Evolutionary conservation across 2,329 filamentous ascomycete genomes (phyloP), one percentile per base, ranked within the genome.

Genomic region (Alternaria sp.): DNA sequence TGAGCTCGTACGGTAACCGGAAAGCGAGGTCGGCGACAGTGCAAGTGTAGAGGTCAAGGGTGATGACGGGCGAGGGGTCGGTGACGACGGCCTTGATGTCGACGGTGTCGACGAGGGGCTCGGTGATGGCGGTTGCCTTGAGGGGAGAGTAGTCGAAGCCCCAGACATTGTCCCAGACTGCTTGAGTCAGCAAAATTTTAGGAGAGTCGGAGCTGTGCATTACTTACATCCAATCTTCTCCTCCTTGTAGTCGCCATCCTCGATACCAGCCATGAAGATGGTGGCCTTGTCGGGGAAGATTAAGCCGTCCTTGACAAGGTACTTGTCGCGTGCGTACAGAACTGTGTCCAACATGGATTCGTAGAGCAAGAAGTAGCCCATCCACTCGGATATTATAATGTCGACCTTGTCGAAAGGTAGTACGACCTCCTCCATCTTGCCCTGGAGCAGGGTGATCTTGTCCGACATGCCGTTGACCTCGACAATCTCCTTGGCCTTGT

Each of bases 301-400:
- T 73, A 97, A 85, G 66, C 94, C 94, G 70, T 91, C 91, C 78
- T 91, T 90, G 65, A 84, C 85, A 62, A 99, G 89, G 81, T 97
- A 99, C 79, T 86, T 91, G 86, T 99, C 95, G 72, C 95, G 90
- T 26, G 95, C 95, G 78, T 97, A 98, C 61, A 99, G 87, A 51
- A 99, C 95, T 32, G 95, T 99, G 83, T 99, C 95, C 76, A 99
- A 82, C 95, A 99, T 99, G 87, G 88, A 92, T 88, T 99, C 95
- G 82, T 99, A 99, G 63, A 99, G 89, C 54, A 99, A 84, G 85
- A 98, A 98, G 84, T 99, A 99, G 34, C 95, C 95, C 95, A 99
- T 99, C 95, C 95, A 99, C 85, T 99, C 95, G 2, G 94, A 98
- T 79, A 99, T 96, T 83, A 99, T 99, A 79, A 99, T 99, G 78